Conservation (phyloP, 2,329 filamentous ascomycete genomes). For the Penicillium sclerotigenum region DNA sequence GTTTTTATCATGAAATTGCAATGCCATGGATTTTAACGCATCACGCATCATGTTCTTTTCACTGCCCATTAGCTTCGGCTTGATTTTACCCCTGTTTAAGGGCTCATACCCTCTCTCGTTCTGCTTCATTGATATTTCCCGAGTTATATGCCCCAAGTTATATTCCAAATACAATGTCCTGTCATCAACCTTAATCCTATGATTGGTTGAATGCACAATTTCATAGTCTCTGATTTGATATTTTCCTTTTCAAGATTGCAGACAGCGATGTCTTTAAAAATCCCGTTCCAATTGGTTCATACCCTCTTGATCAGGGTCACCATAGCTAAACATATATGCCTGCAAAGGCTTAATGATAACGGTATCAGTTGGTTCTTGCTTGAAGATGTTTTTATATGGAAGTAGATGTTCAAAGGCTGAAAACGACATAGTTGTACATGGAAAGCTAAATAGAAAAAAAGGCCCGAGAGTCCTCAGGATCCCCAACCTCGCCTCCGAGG, state of each 20-base stretch:
- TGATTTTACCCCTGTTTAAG: constrained; percentile 2
- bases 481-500: constrained; percentile 17
- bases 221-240: neutral
- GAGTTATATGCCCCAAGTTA: neutral
- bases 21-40: neutral
- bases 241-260: constrained; percentile 8
- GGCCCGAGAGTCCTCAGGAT: neutral
- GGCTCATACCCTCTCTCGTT: constrained; percentile 14
- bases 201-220: neutral
- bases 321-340: constrained; percentile 14
- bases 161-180: constrained; percentile 2
- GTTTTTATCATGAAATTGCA: constrained; percentile 9
- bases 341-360: constrained; percentile 20
- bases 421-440: constrained; percentile 12
- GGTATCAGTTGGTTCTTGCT: constrained; percentile 6
- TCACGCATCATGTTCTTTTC: constrained; percentile 7
- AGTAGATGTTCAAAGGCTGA: neutral
- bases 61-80: neutral
- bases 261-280: neutral
- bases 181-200: neutral
- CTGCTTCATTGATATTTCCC: neutral
- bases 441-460: neutral
- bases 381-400: neutral
- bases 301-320: neutral
- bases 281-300: neutral